Evolutionary conservation across 1,284 basidiomycete genomes (phyloP).

Genomic region (Entoloma clypeatum): DNA sequence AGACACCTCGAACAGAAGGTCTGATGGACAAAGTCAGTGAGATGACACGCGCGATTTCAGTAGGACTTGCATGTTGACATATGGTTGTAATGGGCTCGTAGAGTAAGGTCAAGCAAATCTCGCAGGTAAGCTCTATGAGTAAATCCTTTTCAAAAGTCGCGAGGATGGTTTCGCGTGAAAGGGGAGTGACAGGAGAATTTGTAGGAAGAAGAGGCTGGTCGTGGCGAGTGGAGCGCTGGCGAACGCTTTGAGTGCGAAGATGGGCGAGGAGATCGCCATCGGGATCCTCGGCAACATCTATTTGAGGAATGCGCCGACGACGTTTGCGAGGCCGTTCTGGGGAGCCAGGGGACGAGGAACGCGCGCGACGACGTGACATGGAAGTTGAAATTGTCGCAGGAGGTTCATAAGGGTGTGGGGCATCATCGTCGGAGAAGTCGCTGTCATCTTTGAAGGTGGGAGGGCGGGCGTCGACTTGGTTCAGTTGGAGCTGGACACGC

Average conservation of each 20-base stretch:
- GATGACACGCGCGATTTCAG: conserved; percentile 4
- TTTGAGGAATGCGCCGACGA: conserved; percentile 20
- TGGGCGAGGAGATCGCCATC: conserved; percentile 35
- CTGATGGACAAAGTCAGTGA: conserved; percentile 37
- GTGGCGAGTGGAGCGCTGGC: conserved; percentile 26
- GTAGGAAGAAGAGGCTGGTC: conserved; percentile 28
- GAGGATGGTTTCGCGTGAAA: conserved; percentile 19
- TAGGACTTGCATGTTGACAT: conserved; percentile 80
- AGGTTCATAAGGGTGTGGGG: conserved; percentile 9
- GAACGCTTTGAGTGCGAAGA: conserved; percentile 28
- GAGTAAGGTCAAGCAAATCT: conserved; percentile 85
- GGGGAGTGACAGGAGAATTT: conserved; percentile 17
- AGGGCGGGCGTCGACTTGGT: conserved; percentile 7
- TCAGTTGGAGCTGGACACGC: conserved; percentile 23
- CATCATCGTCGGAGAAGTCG: conserved; percentile 15
- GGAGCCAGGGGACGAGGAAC: conserved; percentile 11
- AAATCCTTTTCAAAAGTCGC: conserved; percentile 67
- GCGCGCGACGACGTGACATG: conserved; percentile 3
- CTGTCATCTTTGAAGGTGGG: conserved; percentile 9
- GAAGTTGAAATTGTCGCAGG: conserved; percentile 11
- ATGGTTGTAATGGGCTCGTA: conserved; percentile 88
- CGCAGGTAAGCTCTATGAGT: conserved; percentile 74
- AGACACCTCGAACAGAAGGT: conserved; percentile 91
- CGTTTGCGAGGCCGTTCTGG: conserved; percentile 31
- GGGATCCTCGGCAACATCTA: conserved; percentile 20